Evolutionary conservation across 495 filamentous ascomycete genomes (phyloP).

Genomic region (Pyronema domesticum): DNA sequence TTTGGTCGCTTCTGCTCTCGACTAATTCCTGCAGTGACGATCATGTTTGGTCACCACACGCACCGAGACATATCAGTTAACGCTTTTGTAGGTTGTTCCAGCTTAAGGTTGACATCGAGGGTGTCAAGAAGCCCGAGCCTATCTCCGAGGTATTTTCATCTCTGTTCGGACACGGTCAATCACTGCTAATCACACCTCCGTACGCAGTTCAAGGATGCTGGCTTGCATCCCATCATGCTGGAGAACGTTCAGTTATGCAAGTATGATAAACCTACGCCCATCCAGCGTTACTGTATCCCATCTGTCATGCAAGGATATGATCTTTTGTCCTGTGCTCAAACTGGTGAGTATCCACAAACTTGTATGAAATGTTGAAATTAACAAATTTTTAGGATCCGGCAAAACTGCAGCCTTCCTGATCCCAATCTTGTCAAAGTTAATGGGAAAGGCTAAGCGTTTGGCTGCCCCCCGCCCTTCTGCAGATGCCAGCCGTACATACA

Average conservation of each 20-base stretch:
- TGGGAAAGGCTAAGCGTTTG: conserved; percentile 62
- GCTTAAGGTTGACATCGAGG: conserved; percentile 44
- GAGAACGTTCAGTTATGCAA: conserved; percentile 47
- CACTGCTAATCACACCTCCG: not conserved
- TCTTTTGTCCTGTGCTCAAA: conserved; percentile 97
- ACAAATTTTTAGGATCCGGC: conserved; percentile 41
- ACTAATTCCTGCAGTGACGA: not conserved
- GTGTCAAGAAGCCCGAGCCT: conserved; percentile 19
- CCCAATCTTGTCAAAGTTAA: conserved; percentile 92
- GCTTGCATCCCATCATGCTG: conserved; percentile 67
- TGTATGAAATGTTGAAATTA: not conserved
- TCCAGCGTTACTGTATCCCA: conserved; percentile 95
- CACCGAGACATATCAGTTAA: not conserved
- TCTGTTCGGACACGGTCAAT: not conserved
- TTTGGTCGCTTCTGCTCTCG: not conserved
- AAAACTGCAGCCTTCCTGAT: conserved; percentile 99
- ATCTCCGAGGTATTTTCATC: conserved; percentile 24
- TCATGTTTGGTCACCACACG: not conserved
- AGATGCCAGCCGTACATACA: conserved; percentile 50
- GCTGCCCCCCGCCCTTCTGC: conserved; percentile 43
- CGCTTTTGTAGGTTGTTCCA: conserved; percentile 31
- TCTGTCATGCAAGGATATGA: conserved; percentile 94
- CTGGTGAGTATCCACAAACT: conserved; percentile 34
- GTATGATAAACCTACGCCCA: conserved; percentile 86
- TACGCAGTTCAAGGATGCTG: conserved; percentile 50